Conservation (phyloP, 75 land plant genomes). For the Isoetes taiwanensis region DNA sequence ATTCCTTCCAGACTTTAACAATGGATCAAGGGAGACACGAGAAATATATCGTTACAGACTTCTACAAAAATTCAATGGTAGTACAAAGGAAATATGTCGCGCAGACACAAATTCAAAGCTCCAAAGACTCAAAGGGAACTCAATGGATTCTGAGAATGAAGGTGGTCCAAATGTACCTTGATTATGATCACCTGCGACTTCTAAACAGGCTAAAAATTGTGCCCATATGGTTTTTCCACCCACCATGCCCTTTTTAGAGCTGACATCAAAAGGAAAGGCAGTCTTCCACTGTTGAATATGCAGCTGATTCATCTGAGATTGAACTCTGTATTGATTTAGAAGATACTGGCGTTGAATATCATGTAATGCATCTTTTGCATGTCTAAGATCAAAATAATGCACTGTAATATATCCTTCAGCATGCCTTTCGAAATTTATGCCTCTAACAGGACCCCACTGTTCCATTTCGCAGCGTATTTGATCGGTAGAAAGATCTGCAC, state of each 20-base stretch:
- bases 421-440: conserved; percentile 7
- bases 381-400: conserved; percentile 72
- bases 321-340: conserved; percentile 44
- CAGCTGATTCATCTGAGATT: too few species aligned
- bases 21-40: too few species aligned
- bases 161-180: conserved; percentile 89
- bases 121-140: too few species aligned
- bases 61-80: too few species aligned
- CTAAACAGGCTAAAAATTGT: conserved; percentile 36
- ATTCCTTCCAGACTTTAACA: too few species aligned
- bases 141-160: too few species aligned
- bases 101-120: too few species aligned
- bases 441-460: conserved; percentile 59
- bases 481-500: conserved; percentile 28
- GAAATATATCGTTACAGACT: too few species aligned
- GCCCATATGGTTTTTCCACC: conserved; percentile 83
- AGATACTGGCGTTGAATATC: conserved; percentile 73
- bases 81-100: too few species aligned
- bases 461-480: conserved; percentile 47
- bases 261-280: too few species aligned
- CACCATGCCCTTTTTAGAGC: conserved; percentile 32
- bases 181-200: conserved; percentile 28
- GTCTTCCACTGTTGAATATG: too few species aligned
- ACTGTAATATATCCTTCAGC: conserved; percentile 60
- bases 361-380: conserved; percentile 44